Base-by-base conservation (phyloP, 164 flowering plant species). In the Vitis labrusca region DNA sequence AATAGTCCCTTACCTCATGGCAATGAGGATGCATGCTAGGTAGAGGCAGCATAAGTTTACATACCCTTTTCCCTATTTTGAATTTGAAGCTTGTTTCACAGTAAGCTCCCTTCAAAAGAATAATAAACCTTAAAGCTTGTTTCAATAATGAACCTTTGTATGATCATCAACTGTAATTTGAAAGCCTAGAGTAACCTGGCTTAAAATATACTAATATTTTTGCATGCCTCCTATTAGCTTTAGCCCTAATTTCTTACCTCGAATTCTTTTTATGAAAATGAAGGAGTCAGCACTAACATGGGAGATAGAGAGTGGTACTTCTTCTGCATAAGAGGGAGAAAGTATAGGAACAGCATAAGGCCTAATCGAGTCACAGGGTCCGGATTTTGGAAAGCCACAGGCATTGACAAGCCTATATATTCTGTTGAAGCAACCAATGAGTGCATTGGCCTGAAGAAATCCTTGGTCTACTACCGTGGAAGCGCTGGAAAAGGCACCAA, bases 401-500 rank as follows among this genome's bases (percentile, higher is more conserved):
- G 85, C 19, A 80, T 83, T 30, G 86, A 83, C 72, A 80, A 80
- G 65, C 81, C 84, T 0, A 70, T 83, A 0, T 66, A 72, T 37
- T 58, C 82, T 13, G 61, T 5, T 13, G 51, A 61, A 63, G 57
- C 64, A 13, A 50, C 57, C 13, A 74, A 66, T 15, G 78, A 82
- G 12, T 80, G 85, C 84, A 82, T 92, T 61, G 97, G 97, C 57
- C 90, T 92, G 58, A 92, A 92, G 84, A 92, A 92, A 72, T 88
- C 97, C 3, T 78, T 92, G 17, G 97, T 92, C 5, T 92, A 89
- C 80, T 92, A 92, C 64, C 75, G 86, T 16, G 96, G 97, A 30
- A 82, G 88, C 13, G 94, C 97, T 1, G 96, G 97, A 16, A 92
- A 92, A 79, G 97, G 97, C 79, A 80, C 96, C 60, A 92, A 92